A percentile compares a stretch with the other conserved stretches of the same genome.
Conservation (phyloP, 495 filamentous ascomycete species). For the Penicillium crystallinum region DNA sequence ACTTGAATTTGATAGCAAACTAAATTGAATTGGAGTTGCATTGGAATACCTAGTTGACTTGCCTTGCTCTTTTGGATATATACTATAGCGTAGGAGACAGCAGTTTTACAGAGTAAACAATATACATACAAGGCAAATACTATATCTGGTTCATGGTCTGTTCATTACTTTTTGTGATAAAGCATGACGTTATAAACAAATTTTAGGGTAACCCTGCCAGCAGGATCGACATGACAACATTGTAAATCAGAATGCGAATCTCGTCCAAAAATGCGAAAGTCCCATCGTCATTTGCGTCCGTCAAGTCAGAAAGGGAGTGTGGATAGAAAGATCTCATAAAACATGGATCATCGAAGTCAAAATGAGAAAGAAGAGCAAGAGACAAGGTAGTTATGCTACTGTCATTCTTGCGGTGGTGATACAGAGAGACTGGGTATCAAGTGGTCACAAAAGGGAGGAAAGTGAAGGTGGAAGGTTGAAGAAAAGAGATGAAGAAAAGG, state of each 20-base stretch:
- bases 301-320: not conserved
- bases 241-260: too few species aligned
- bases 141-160: not conserved
- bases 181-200: not conserved
- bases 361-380: not conserved
- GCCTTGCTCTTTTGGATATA: too few species aligned
- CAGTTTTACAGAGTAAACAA: too few species aligned
- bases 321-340: not conserved
- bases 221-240: not conserved
- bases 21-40: not conserved
- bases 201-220: not conserved
- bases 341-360: not conserved
- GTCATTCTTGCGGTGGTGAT: not conserved
- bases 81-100: too few species aligned
- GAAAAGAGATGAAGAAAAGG: not conserved
- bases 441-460: not conserved
- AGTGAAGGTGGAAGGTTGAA: not conserved
- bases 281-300: not conserved
- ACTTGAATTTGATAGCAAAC: not conserved
- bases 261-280: not conserved
- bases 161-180: not conserved
- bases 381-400: not conserved
- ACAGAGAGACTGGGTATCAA: conserved; percentile 11
- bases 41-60: too few species aligned
- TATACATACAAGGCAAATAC: too few species aligned